These are phyloP conservation scores for Auxenochlorella pyrenoidosa DNA, from an alignment of 139 green algal genomes.

Conservation along the genomic window DNA sequence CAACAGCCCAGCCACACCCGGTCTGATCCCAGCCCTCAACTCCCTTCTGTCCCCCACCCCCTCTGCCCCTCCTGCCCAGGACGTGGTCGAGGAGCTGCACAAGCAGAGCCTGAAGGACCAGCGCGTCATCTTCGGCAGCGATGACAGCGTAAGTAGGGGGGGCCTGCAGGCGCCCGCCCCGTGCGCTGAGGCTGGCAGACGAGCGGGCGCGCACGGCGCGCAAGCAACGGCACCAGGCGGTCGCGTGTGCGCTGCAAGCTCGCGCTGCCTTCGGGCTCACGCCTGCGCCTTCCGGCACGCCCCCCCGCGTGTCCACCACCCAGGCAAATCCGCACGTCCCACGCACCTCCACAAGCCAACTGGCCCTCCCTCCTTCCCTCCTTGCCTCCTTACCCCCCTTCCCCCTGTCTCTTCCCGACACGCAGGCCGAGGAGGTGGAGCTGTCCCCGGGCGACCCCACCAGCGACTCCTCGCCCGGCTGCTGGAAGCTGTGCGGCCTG, in stretches of 20 bases:
- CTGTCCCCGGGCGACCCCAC: too few species aligned
- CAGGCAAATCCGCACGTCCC: neutral
- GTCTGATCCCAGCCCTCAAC: too few species aligned
- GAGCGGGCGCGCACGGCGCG: too few species aligned
- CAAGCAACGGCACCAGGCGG: too few species aligned
- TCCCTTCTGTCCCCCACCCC: neutral
- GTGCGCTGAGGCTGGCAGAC: too few species aligned
- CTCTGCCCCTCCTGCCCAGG: neutral
- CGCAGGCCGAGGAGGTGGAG: too few species aligned
- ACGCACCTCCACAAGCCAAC: neutral
- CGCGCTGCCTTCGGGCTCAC: neutral
- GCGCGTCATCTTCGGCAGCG: constrained; percentile 13
- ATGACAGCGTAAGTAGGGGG: neutral
- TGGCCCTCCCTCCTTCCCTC: neutral
- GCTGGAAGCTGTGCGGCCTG: neutral
- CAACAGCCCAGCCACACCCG: too few species aligned
- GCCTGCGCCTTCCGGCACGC: neutral
- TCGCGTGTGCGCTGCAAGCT: too few species aligned
- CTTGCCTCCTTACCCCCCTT: too few species aligned
- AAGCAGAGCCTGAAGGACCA: neutral
- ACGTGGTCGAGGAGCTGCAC: constrained; percentile 7
- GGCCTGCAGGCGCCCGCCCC: too few species aligned
- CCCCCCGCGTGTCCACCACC: neutral
- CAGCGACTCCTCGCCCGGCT: too few species aligned
- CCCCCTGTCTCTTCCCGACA: neutral